Evolutionary conservation across 148 eudicot genomes (phyloP).

Genomic region (Selenicereus undatus): DNA sequence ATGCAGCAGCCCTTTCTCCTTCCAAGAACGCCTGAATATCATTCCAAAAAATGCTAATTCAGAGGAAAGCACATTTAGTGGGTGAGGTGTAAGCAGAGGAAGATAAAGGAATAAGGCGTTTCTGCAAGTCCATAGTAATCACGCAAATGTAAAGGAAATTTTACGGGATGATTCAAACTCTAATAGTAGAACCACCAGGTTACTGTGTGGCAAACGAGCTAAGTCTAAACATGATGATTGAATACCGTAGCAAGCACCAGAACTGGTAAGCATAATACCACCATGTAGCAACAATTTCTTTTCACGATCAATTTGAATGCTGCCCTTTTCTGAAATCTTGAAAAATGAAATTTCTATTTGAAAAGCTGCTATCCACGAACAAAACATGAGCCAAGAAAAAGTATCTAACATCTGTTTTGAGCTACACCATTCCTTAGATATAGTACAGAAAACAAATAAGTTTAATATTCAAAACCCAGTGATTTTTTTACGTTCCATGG

Average conservation of each 20-base stretch:
- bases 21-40: conserved; percentile 62
- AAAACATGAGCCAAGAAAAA: not conserved
- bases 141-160: not conserved
- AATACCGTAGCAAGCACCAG: not conserved
- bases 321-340: not conserved
- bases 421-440: too few relatives aligned
- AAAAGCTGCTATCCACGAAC: not conserved
- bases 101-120: not conserved
- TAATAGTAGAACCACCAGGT: not conserved
- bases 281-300: not conserved
- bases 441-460: too few relatives aligned
- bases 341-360: too few relatives aligned
- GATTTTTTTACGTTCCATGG: not conserved
- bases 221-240: not conserved
- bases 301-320: not conserved
- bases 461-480: not conserved
- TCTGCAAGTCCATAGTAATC: not conserved
- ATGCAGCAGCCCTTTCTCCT: conserved; percentile 61
- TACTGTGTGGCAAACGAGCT: not conserved
- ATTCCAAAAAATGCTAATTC: not conserved
- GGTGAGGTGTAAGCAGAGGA: not conserved
- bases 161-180: not conserved
- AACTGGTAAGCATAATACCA: not conserved
- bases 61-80: not conserved
- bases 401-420: too few relatives aligned